phyloP scores from a whole-genome alignment of 2,329 filamentous ascomycete species.

The Monilinia fructicola region DNA sequence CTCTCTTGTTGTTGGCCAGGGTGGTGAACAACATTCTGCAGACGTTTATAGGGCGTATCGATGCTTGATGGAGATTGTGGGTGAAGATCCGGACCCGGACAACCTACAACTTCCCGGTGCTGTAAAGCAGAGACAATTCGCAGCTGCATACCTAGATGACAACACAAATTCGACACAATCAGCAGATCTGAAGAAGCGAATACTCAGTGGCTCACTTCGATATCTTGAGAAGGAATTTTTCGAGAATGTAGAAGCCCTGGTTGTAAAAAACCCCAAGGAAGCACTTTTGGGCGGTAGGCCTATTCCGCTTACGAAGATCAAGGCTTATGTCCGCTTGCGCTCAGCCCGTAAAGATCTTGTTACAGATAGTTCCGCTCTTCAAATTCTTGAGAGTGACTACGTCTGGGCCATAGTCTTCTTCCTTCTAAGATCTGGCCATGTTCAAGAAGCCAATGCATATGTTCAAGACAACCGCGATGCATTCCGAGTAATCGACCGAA shows the following conservation, averaged over 20 bases:
- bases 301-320: conserved; percentile 84
- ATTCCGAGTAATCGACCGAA: conserved; percentile 87
- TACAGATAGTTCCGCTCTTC: conserved; percentile 75
- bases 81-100: conserved; percentile 64
- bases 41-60: conserved; percentile 81
- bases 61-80: conserved; percentile 75
- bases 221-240: conserved; percentile 84
- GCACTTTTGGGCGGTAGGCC: conserved; percentile 88
- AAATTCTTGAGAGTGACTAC: conserved; percentile 77
- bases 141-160: conserved; percentile 74
- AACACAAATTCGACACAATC: conserved; percentile 62
- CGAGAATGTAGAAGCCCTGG: conserved; percentile 70
- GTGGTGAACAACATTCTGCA: conserved; percentile 67
- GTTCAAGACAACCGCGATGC: conserved; percentile 75
- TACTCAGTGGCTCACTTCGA: conserved; percentile 74
- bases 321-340: conserved; percentile 84
- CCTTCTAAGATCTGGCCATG: conserved; percentile 79
- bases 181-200: conserved; percentile 70
- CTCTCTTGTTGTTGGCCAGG: conserved; percentile 67
- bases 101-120: conserved; percentile 61
- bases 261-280: conserved; percentile 82
- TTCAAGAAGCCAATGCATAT: conserved; percentile 82
- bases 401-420: conserved; percentile 96
- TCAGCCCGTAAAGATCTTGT: conserved; percentile 79
- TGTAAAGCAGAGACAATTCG: conserved; percentile 74